Base-by-base conservation (phyloP, 2,329 filamentous ascomycete genomes). In the Pyrenochaeta sp. region DNA sequence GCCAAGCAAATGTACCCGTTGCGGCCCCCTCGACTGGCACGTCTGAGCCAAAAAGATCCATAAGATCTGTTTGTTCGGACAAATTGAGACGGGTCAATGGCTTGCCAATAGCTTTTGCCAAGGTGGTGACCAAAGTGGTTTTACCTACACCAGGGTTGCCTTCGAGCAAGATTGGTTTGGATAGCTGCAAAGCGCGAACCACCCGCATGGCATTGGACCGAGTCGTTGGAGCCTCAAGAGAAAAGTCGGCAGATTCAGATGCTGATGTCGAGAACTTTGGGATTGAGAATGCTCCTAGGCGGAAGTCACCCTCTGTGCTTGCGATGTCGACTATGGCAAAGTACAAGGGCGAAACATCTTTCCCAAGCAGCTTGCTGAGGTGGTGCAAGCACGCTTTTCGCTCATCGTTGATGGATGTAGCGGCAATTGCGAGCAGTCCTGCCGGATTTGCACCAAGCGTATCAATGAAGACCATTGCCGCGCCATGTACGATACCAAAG, bases 131-230 rank as follows among this genome's bases (percentile, higher is more conserved):
- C 10, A 99, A 80, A 1, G 93, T 96, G 0, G 94, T 99, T 76
- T 99, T 99, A 42, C 94, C 94, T 15, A 99, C 94, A 67, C 94
- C 94, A n/a, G 94, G 94, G 59, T 89, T 96, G 23, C 95, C 94
- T 74, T 99, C 94, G 3, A 99, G 81, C 6, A 99, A 79, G 40
- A 99, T 93, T 3, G 94, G 93, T 66, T 96, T 96, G 38, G 84
- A 80, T 41, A 96, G 84, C 62, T 96, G 91, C 48, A 99, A 77
- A 10, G 93, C 95, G 51, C 94, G 86, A 41, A 95, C 82, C 21
- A 99, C 87, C 66, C 94, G 83, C 84, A 97, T 93, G 1, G 88
- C 88, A 65, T 99, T 99, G 35, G 87, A 80, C 47, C 87, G 86
- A 1, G 94, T 97, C 0, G 94, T 99, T 1, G 90, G 90, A 1